Evolutionary conservation across 2,329 filamentous ascomycete species (phyloP).

Genomic region (Ophiostoma australiae): DNA sequence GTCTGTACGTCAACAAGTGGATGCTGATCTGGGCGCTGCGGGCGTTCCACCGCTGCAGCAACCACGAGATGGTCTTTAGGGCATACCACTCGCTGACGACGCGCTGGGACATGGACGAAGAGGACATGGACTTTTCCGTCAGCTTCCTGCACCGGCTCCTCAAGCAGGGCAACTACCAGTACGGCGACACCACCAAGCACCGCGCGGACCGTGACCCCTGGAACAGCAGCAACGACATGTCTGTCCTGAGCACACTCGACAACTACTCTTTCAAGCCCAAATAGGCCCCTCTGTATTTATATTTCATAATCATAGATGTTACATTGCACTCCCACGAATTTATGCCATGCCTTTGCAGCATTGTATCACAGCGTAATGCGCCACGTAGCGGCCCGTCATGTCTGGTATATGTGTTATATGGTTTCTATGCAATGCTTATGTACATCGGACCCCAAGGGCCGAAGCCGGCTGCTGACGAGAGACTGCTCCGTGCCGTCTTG

Average conservation of each 20-base stretch:
- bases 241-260: neutral
- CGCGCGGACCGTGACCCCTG: neutral
- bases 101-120: constrained; percentile 44
- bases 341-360: neutral
- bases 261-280: neutral
- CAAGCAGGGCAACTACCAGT: constrained; percentile 24
- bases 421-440: constrained; percentile 12
- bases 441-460: neutral
- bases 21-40: constrained; percentile 56
- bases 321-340: neutral
- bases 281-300: neutral
- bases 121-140: constrained; percentile 45
- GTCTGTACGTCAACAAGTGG: constrained; percentile 54
- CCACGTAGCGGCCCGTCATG: neutral
- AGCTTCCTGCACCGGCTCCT: constrained; percentile 43
- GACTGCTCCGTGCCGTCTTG: neutral
- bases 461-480: neutral
- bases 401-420: neutral
- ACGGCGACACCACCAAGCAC: neutral
- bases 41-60: constrained; percentile 60
- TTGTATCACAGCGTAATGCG: neutral
- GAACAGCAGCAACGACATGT: neutral
- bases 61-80: constrained; percentile 46
- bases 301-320: neutral
- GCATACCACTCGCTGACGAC: constrained; percentile 49